Evolutionary conservation across 768 basidiomycete genomes (phyloP).

Genomic region (Imleria badia): DNA sequence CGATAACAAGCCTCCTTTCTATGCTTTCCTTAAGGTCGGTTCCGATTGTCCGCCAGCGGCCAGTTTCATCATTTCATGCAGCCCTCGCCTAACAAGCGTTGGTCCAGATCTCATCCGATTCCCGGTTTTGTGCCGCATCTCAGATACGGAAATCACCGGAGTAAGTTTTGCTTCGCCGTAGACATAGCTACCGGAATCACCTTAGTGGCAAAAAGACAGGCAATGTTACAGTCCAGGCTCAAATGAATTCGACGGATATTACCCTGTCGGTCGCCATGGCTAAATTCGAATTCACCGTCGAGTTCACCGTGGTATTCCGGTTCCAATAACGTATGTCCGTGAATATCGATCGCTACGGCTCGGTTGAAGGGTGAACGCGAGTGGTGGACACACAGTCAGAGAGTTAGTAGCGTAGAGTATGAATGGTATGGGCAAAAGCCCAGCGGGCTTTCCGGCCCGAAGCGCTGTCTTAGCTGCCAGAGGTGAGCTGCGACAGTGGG

Average conservation of each 20-base stretch:
- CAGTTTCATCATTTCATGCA: conserved; percentile 22
- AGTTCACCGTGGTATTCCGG: background rate
- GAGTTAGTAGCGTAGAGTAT: no score
- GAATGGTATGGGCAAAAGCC: no score
- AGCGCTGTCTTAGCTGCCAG: no score
- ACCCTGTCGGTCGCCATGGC: background rate
- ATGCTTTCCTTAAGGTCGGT: background rate
- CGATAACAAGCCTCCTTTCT: conserved; percentile 7
- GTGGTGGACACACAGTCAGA: no score
- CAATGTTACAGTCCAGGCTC: background rate
- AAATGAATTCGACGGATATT: background rate
- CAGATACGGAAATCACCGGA: conserved; percentile 1
- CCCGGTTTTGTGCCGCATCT: background rate
- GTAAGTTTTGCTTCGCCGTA: background rate
- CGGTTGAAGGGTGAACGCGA: no score
- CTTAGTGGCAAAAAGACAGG: background rate
- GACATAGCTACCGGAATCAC: background rate
- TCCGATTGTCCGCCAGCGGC: background rate
- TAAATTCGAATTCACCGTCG: background rate
- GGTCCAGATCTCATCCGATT: conserved; percentile 8
- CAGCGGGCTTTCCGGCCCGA: no score
- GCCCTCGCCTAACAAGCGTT: conserved; percentile 10
- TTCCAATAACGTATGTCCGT: background rate
- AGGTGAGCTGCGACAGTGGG: no score
- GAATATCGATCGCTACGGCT: no score